These are phyloP conservation scores for Omphalotus guepiniiformis DNA, from an alignment of 768 basidiomycete species.

Conservation along the genomic window DNA sequence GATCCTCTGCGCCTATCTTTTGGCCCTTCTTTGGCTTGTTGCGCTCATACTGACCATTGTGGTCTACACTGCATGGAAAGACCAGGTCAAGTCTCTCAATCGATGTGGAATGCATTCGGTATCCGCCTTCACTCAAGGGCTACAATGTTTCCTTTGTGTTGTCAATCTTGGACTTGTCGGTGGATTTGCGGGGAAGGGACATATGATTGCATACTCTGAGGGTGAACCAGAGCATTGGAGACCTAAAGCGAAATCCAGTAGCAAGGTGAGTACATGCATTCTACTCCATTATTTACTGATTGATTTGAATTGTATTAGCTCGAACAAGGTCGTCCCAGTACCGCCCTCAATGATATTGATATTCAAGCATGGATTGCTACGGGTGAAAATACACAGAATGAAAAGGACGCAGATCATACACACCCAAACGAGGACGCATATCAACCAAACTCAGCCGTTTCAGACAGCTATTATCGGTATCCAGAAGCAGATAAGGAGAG, in stretches of 20 bases:
- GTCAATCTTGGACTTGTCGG: conserved; percentile 22
- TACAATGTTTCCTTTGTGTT: conserved; percentile 25
- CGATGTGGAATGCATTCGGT: conserved; percentile 23
- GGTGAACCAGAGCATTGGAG: conserved; percentile 30
- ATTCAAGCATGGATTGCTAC: too few relatives aligned
- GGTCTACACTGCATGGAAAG: conserved; percentile 17
- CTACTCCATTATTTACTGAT: not conserved
- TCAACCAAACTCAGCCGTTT: too few relatives aligned
- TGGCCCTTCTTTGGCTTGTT: conserved; percentile 26
- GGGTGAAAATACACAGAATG: too few relatives aligned
- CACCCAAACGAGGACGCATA: too few relatives aligned
- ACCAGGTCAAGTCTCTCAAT: conserved; percentile 15
- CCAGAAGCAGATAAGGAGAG: too few relatives aligned
- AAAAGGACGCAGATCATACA: too few relatives aligned
- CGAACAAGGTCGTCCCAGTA: too few relatives aligned
- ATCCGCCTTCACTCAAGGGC: conserved; percentile 23
- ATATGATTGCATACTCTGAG: conserved; percentile 25
- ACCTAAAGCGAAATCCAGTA: conserved; percentile 7
- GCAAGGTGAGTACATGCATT: not conserved
- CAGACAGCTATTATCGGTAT: too few relatives aligned
- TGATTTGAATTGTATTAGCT: too few relatives aligned
- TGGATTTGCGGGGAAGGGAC: conserved; percentile 22
- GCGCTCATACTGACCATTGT: conserved; percentile 25
- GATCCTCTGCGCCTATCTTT: conserved; percentile 25
- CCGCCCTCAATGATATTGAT: too few relatives aligned